Conservation (phyloP, 2,329 filamentous ascomycete genomes). For the Talaromyces piceae region DNA sequence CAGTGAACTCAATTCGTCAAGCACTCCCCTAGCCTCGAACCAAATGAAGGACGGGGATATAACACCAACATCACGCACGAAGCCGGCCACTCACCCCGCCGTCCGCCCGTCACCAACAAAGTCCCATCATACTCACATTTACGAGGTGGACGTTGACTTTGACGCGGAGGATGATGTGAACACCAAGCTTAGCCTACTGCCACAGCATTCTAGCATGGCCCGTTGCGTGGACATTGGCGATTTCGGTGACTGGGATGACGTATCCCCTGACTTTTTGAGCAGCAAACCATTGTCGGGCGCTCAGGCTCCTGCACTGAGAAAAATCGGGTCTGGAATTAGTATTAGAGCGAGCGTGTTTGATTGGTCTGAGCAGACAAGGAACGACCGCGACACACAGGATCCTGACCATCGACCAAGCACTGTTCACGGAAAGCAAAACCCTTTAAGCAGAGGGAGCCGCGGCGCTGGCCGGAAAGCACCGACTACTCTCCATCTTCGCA, state of each 20-base stretch:
- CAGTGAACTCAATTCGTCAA: conserved; percentile 14
- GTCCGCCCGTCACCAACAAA: conserved; percentile 3
- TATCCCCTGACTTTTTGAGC: conserved; percentile 1
- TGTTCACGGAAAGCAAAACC: conserved; percentile 56
- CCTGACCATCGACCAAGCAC: conserved; percentile 53
- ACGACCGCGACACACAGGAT: conserved; percentile 46
- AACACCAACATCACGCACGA: conserved; percentile 6
- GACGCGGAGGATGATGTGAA: background rate
- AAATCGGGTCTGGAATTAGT: conserved; percentile 22
- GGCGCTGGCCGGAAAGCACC: conserved; percentile 50
- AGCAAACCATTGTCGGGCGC: conserved; percentile 9
- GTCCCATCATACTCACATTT: background rate
- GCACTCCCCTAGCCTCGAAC: conserved; percentile 7
- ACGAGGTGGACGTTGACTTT: background rate
- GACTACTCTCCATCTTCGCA: conserved; percentile 55
- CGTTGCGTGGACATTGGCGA: background rate
- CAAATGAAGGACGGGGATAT: conserved; percentile 7
- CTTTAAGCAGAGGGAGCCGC: conserved; percentile 50
- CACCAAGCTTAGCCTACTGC: background rate
- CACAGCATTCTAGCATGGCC: background rate
- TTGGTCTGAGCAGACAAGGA: conserved; percentile 54
- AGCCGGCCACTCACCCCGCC: background rate
- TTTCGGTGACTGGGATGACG: conserved; percentile 4
- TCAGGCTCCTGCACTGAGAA: conserved; percentile 14
- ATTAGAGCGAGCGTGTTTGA: conserved; percentile 54